Evolutionary conservation across 306 rosid species (phyloP).

Genomic region (Crotalaria pallida): DNA sequence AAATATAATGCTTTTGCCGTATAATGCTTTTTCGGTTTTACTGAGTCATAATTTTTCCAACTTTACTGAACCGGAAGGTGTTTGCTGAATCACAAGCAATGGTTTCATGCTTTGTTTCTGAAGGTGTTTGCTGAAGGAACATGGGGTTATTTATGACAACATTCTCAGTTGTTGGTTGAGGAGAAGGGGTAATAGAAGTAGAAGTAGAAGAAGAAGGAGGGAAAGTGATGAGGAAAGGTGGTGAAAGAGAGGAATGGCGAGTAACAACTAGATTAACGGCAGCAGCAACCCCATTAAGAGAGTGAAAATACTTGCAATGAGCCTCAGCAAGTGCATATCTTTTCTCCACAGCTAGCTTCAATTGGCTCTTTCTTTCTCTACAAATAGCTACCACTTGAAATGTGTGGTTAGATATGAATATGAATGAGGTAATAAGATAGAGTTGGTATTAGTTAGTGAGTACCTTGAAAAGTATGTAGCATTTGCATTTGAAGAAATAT

Average conservation of each 20-base stretch:
- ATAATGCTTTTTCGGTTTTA: too few species aligned
- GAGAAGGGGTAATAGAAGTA: too few species aligned
- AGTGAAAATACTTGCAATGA: constrained; percentile 73
- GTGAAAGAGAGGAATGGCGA: constrained; percentile 77
- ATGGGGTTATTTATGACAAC: constrained; percentile 72
- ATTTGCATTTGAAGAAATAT: constrained; percentile 17
- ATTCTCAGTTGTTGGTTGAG: constrained; percentile 43
- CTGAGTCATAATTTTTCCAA: too few species aligned
- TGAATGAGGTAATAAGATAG: too few species aligned
- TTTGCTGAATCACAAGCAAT: constrained; percentile 47
- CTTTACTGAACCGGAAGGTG: too few species aligned
- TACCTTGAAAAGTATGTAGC: background rate
- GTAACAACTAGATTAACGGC: constrained; percentile 77
- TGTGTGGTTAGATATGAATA: background rate
- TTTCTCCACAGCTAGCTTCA: constrained; percentile 79
- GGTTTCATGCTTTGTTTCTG: constrained; percentile 63
- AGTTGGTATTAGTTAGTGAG: background rate
- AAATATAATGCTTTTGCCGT: too few species aligned
- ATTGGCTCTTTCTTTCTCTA: constrained; percentile 71
- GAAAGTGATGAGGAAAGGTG: constrained; percentile 83
- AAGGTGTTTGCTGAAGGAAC: constrained; percentile 76
- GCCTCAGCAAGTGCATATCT: constrained; percentile 85
- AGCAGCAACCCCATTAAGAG: constrained; percentile 72
- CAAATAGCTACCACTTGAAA: constrained; percentile 64
- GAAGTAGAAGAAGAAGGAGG: constrained; percentile 53